A percentile compares a stretch with the other conserved stretches of the same genome.
Evolutionary conservation across 176 grass and related monocot genomes (phyloP).

Genomic region (Triticum aestivum): IWGSC_CS_RefSeq_v2.1 NC_057813.1:259243769-259244268

Average conservation of each 20-base stretch:
- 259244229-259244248: neutral
- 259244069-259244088: neutral
- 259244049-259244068: neutral
- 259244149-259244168: conserved; percentile 9
- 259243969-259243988: conserved; percentile 70
- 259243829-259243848: conserved; percentile 26
- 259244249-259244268: conserved; percentile 11
- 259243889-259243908: conserved; percentile 57
- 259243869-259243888: conserved; percentile 71
- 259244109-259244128: neutral
- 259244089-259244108: conserved; percentile 19
- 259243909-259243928: conserved; percentile 54
- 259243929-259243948: conserved; percentile 55
- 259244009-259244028: conserved; percentile 25
- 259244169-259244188: neutral
- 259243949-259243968: conserved; percentile 62
- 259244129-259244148: too few species aligned
- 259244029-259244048: neutral
- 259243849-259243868: conserved; percentile 61
- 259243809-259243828: conserved; percentile 17
- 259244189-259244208: neutral
- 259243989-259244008: neutral
- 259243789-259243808: conserved; percentile 48
- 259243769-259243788: conserved; percentile 4
- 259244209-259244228: neutral